Base-by-base conservation (phyloP, 2,329 filamentous ascomycete species). In the Beauveria brongniartii region DNA sequence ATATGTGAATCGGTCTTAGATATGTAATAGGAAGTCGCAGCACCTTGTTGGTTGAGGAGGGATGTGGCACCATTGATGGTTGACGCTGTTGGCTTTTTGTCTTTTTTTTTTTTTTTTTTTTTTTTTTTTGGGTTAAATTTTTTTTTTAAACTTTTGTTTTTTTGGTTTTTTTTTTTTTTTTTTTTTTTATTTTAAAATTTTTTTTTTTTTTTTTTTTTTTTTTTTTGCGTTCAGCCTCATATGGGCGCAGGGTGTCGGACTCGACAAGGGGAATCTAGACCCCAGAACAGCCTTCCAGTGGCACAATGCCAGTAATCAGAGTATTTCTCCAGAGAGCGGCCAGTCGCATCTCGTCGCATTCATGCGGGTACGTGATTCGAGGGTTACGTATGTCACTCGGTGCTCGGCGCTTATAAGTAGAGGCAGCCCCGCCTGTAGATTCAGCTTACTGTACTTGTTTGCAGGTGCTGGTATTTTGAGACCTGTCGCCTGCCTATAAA, bases 341-440 rank as follows among this genome's bases (percentile, higher is more conserved):
- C 46, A 57, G 44, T 57, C 44, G 47, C 24, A 52, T 46, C 48
- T 58, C 34, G 55, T 51, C 44, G 55, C 44, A 48, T 57, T 48
- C 44, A 8, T 24, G 18, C 18, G 41, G 24, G 34, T 59, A 59
- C 56, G 56, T 59, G n/a, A 14, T 16, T 14, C 14, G 47, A 5
- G 56, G 5, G 40, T 59, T 59, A 59, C 56, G 56, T 59, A 59
- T 41, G 37, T 37, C 40, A 8, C 34, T 37, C 34, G 12, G 34
- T 14, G 34, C 34, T 37, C 34, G 14, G 34, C 34, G 34, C 12
- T 14, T 16, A 14, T 30, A 53, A 16, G 30, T 34, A 12, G 30
- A 16, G 18, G 41, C 26, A 34, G 24, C 26, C 54, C 54, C 54
- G 37, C 54, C 43, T 5, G 20, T 4, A 44, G 28, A 24, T 34